Base-by-base conservation (phyloP, 352 stramenopile genomes). In the Pythium chondricola region DNA sequence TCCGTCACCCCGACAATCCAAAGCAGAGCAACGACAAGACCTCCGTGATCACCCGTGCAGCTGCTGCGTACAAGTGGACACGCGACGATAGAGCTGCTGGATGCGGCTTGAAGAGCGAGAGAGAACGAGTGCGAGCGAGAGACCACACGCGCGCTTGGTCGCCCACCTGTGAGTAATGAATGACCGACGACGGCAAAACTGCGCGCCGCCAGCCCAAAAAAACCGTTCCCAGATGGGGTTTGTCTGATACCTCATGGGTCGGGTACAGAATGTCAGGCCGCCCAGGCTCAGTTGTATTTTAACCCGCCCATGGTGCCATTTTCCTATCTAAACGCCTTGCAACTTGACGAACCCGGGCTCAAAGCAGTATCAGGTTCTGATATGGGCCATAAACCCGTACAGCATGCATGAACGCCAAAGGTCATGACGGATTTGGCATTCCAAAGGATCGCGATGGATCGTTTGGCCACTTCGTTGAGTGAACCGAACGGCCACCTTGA, bases 91-190 rank as follows among this genome's bases (percentile, higher is more conserved):
- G 29, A 13, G 29, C 13, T 8, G 7, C 7, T 33, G 29, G 7
- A 13, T 33, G 29, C 13, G 29, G 13, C 7, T 13, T 33, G 7
- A 33, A 33, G 38, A 43, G 31, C 40, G 30, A 27, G 21, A 41
- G 29, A 36, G 32, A 14, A n/a, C 17, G 35, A 33, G 11, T 17
- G 43, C 30, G 32, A 31, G 30, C 18, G 29, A 29, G 10, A 17
- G 38, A 22, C 29, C 13, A n/a, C n/a, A n/a, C n/a, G n/a, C n/a
- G 29, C 29, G 8, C 13, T 33, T 33, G 8, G 29, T 33, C 29
- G 29, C 29, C 29, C 29, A 13, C 13, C n/a, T 20, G 48, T 55
- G 48, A 48, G 49, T 57, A 57, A 57, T 56, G 49, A 57, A 33
- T 48, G 41, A 50, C 41, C 31, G 40, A 44, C 49, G 49, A 44